Evolutionary conservation across 106 monocot genomes (phyloP), one percentile per base, ranked within the genome.

Genomic region (Allium fistulosum): DNA sequence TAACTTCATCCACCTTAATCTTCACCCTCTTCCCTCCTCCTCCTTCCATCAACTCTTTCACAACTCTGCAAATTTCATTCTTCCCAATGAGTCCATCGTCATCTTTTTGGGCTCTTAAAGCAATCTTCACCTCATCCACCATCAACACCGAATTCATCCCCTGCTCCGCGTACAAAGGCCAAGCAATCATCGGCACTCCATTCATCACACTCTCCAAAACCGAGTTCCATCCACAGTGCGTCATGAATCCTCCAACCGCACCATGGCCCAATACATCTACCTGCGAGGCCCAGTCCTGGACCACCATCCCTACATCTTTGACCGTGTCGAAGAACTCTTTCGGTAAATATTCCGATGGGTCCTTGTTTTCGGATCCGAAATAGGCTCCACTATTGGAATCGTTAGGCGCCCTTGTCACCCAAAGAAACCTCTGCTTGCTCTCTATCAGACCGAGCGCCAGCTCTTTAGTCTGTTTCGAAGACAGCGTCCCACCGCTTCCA

Each of bases 141-240:
- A 92, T 57, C 85, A 85, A 48, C 76, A 72, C 82, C 7, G 92
- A 80, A 65, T 92, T 92, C 80, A 82, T 77, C 63, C 64, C 78
- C 76, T 92, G 92, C 78, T 92, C 88, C 0, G 88, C 88, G 17
- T 81, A 92, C 62, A 92, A 66, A 13, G 92, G 92, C 92, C 92
- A 92, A 15, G 79, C 83, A 18, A 92, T 75, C 80, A 92, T 79
- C 14, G 92, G 85, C 71, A 92, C 85, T 6, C 92, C 92, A 48
- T 72, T 47, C 15, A 59, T 58, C 47, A 85, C 18, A 61, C 82
- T 81, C 75, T 92, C 88, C 75, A 88, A 68, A 45, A 66, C 60
- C 10, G 94, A 94, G 61, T 89, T 93, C 93, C 93, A 93, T 12
- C 93, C 89, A 28, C 81, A 59, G 73, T 93, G 93, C 46, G 84